These are phyloP conservation scores for Trypanosoma melophagium DNA, from an alignment of 208 protist genomes.

Conservation along the genomic window DNA sequence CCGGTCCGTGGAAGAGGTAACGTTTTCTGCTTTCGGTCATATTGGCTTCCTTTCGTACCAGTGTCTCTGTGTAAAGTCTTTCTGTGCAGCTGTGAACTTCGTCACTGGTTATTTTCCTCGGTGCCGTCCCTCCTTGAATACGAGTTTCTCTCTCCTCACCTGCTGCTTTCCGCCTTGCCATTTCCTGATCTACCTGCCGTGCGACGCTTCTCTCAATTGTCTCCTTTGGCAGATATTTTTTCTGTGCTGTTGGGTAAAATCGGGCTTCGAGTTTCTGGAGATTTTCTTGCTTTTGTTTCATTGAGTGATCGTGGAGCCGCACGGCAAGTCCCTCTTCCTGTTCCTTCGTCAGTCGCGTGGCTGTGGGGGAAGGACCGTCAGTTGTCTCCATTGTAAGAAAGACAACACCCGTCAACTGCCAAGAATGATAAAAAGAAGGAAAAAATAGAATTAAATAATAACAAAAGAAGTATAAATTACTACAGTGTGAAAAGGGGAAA, in stretches of 20 bases:
- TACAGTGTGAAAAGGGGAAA: not conserved
- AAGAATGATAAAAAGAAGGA: slow-evolving; percentile 6
- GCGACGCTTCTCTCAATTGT: slow-evolving; percentile 65
- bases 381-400: no score
- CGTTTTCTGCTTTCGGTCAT: slow-evolving; percentile 59
- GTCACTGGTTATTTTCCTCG: slow-evolving; percentile 26
- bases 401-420: no score
- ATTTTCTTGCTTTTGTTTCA: slow-evolving; percentile 46
- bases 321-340: slow-evolving; percentile 55
- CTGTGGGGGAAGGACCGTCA: not conserved
- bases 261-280: slow-evolving; percentile 63
- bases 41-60: slow-evolving; percentile 55
- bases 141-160: slow-evolving; percentile 40
- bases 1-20: slow-evolving; percentile 53
- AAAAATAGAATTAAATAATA: not conserved
- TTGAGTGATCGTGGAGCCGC: slow-evolving; percentile 67
- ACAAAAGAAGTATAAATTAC: slow-evolving; percentile 1
- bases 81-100: slow-evolving; percentile 53
- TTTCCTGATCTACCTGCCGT: slow-evolving; percentile 79
- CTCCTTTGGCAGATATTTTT: slow-evolving; percentile 48
- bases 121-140: slow-evolving; percentile 12
- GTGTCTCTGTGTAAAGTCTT: slow-evolving; percentile 69
- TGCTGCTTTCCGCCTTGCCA: slow-evolving; percentile 36
- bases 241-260: slow-evolving; percentile 63
- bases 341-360: slow-evolving; percentile 37